A percentile compares a stretch with the other conserved stretches of the same genome.
phyloP scores from a whole-genome alignment of 2,329 filamentous ascomycete genomes.

The Aureobasidium subglaciale region DNA sequence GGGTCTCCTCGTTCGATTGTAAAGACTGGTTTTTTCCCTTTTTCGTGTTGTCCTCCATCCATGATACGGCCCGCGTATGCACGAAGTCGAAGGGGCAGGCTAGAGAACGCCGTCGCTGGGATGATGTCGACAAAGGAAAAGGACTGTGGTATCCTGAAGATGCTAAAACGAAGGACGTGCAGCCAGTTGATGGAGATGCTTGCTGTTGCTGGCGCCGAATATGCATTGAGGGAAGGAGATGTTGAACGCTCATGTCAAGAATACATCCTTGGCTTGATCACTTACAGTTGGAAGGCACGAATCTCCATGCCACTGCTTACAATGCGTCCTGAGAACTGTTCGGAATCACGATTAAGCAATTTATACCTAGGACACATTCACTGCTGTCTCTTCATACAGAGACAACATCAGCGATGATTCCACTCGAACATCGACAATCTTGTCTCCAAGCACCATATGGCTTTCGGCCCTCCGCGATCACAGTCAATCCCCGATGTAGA shows the following conservation, averaged over 20 bases:
- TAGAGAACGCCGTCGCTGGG: background rate
- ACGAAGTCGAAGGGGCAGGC: background rate
- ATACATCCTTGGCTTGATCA: background rate
- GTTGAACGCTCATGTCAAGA: background rate
- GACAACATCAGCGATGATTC: too few relatives aligned
- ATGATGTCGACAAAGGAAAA: background rate
- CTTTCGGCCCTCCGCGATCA: too few relatives aligned
- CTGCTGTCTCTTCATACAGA: too few relatives aligned
- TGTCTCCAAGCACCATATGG: too few relatives aligned
- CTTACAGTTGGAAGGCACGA: conserved; percentile 5
- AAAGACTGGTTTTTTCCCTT: conserved; percentile 11
- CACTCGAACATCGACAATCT: too few relatives aligned
- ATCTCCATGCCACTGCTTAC: background rate
- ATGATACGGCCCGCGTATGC: background rate
- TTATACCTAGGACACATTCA: too few relatives aligned
- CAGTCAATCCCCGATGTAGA: too few relatives aligned
- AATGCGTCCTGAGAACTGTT: background rate
- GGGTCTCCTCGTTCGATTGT: background rate
- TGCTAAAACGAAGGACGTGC: background rate
- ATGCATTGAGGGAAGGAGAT: background rate
- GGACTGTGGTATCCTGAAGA: background rate
- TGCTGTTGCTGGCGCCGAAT: background rate
- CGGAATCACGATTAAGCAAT: too few relatives aligned
- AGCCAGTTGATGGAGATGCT: background rate
- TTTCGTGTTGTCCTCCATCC: conserved; percentile 2